These are phyloP conservation scores for Yamadazyma endophytica DNA, from an alignment of 805 yeast species.

Conservation along the genomic window DNA sequence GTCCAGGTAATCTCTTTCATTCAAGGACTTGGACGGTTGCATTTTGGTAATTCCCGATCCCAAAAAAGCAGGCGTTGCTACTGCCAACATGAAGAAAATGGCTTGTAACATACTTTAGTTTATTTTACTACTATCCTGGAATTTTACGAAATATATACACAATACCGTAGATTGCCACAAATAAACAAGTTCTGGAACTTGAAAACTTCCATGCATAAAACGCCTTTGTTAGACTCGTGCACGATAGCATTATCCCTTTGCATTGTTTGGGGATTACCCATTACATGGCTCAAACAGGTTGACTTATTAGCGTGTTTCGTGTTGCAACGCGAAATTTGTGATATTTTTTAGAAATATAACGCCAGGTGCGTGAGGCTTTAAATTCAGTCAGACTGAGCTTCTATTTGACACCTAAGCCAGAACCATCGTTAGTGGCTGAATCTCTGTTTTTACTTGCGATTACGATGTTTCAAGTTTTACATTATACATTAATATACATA, in stretches of 20 bases:
- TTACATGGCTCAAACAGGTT: slow-evolving; percentile 1
- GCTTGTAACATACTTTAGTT: too few species aligned
- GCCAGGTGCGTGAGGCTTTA: too few species aligned
- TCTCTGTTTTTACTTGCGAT: too few species aligned
- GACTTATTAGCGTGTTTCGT: slow-evolving; percentile 1
- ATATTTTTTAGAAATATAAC: not conserved
- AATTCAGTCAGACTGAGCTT: too few species aligned
- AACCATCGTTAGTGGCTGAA: too few species aligned
- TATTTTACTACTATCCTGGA: too few species aligned
- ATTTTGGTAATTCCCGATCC: not conserved
- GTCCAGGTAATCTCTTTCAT: slow-evolving; percentile 1
- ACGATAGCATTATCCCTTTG: slow-evolving; percentile 3
- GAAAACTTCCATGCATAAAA: slow-evolving; percentile 2
- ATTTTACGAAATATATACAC: not conserved
- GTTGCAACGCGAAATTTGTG: slow-evolving; percentile 7
- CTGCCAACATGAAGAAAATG: too few species aligned
- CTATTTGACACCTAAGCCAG: too few species aligned
- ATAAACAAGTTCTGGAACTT: slow-evolving; percentile 6
- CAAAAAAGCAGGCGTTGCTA: not conserved
- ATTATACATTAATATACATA: too few species aligned
- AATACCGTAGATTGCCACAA: not conserved
- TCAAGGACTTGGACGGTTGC: not conserved
- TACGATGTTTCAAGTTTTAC: too few species aligned
- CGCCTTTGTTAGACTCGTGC: slow-evolving; percentile 1
- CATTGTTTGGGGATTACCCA: not conserved